Evolutionary conservation across 345 rosid species (phyloP), one percentile per base, ranked within the genome.

Genomic region (Populus euphratica): DNA sequence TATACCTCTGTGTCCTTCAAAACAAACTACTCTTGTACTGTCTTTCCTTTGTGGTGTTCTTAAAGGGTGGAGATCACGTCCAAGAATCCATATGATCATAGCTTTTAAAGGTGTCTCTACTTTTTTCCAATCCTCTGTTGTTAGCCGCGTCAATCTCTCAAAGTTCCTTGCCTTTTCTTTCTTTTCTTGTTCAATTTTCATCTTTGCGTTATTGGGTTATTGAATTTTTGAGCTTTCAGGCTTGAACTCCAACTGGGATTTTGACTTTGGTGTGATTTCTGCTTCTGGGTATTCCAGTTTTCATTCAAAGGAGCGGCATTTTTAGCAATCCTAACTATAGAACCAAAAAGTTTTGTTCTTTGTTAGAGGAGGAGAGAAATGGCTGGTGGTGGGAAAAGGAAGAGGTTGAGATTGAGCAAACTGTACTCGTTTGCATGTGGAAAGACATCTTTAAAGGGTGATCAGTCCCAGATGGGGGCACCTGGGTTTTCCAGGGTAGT

Each of bases 401-500:
- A 81, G 69, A 90, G 78, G 80, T 66, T 95, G 80, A 85, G 76
- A 54, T 76, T 91, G 11, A 95, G 98, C 86, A 95, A 87, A 86
- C 87, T 95, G 80, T 93, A 90, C 52, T 84, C 97, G 33, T 88
- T 85, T 83, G 80, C 83, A 68, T 89, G 98, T 56, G 86, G 89
- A 4, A 87, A 78, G 77, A 76, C 91, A 50, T 86, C 90, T 31
- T 87, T 90, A 68, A 67, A 87, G 74, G 91, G 90, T 68, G 99
- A 91, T 76, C 92, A 89, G 77, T 84, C 94, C 8, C 95, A 85
- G 79, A 89, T 95, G 67, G 98, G 97, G 62, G 82, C 91, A 65
- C 92, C 94, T 21, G 98, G 99, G 52, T 95, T 85, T 78, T 95
- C 99, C 39, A 87, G 99, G 68, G 88, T 91, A 6, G 97, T 95